Percentiles rank a stretch among this genome's conserved stretches.
These are phyloP conservation scores for Diaporthe velutina DNA, from an alignment of 2,329 filamentous ascomycete genomes.

Conservation along the genomic window DNA sequence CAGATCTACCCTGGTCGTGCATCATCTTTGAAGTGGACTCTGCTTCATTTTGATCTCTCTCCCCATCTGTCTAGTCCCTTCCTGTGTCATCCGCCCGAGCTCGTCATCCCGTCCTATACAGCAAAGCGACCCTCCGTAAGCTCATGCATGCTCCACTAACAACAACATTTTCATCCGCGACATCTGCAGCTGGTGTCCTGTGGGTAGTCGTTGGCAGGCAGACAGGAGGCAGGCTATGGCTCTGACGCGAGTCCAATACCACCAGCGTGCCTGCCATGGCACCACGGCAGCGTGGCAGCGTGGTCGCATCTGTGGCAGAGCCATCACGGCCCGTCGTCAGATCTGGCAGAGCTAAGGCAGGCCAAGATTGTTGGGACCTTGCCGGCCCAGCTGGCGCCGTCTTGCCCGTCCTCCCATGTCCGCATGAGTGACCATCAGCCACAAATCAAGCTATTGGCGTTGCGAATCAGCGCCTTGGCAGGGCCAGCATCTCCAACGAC, in stretches of 20 bases:
- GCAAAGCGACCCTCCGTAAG: not conserved
- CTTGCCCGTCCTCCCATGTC: not conserved
- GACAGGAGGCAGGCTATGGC: not conserved
- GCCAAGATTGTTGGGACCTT: not conserved
- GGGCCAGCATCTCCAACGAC: not conserved
- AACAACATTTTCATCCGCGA: not conserved
- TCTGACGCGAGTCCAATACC: not conserved
- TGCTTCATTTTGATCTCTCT: not conserved
- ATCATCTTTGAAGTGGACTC: not conserved
- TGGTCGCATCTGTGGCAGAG: not conserved
- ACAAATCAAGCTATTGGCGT: conserved; percentile 25
- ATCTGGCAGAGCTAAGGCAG: conserved; percentile 22
- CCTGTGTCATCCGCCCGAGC: not conserved
- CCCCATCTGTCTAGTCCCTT: too few species aligned
- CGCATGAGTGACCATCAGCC: conserved; percentile 8
- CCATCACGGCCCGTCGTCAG: conserved; percentile 14
- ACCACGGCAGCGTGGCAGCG: not conserved
- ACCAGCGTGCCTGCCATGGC: not conserved
- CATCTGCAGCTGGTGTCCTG: not conserved
- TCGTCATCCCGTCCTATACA: not conserved
- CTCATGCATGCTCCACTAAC: not conserved
- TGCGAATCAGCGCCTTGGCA: conserved; percentile 22
- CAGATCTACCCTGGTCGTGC: not conserved
- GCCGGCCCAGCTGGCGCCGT: not conserved
- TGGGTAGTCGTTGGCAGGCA: not conserved